Percentiles rank a stretch among this genome's conserved stretches.
Evolutionary conservation across 345 rosid genomes (phyloP).

Genomic region (Psidium friedrichsthalianum): DNA sequence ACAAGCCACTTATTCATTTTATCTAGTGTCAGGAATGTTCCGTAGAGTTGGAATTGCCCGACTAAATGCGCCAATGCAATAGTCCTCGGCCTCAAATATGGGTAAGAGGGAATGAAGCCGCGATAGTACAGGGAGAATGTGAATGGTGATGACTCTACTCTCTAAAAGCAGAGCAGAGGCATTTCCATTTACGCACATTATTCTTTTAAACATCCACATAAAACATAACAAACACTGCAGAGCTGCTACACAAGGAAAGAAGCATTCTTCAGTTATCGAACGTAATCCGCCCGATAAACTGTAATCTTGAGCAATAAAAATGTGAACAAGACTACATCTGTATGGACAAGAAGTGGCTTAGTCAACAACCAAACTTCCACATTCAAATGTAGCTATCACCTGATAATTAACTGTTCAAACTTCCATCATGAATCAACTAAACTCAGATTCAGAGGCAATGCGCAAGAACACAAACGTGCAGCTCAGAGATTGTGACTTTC

Average conservation of each 20-base stretch:
- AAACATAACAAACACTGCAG: neutral
- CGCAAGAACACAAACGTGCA: neutral
- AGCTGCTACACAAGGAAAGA: neutral
- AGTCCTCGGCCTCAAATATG: neutral
- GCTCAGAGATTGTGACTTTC: neutral
- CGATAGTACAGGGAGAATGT: neutral
- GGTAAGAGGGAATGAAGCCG: neutral
- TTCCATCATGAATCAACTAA: neutral
- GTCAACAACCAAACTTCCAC: neutral
- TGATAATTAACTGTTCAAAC: neutral
- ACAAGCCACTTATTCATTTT: neutral
- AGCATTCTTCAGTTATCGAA: neutral
- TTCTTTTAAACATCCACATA: neutral
- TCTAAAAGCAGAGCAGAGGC: neutral
- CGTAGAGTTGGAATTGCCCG: neutral
- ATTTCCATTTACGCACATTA: neutral
- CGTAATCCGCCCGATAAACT: neutral
- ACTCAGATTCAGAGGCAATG: neutral
- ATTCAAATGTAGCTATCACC: neutral
- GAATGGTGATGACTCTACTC: neutral
- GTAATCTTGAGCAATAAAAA: neutral
- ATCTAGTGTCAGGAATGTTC: neutral
- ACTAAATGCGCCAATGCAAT: neutral
- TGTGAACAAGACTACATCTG: neutral
- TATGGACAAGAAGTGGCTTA: neutral